Evolutionary conservation across 2,329 filamentous ascomycete genomes (phyloP).

Genomic region (Coniochaeta sp.): DNA sequence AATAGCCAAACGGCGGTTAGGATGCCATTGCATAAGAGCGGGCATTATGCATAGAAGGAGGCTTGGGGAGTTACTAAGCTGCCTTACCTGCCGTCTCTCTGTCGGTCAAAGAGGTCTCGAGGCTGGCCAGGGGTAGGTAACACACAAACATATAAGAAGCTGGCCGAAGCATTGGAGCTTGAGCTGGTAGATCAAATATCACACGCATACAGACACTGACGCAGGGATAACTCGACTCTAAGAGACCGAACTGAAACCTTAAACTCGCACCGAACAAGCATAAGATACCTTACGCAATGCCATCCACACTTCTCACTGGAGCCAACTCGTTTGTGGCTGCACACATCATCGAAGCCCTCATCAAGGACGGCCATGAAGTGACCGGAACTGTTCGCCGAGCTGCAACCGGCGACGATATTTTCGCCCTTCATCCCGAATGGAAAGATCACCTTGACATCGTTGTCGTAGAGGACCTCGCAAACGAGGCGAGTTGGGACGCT

Average conservation of each 20-base stretch:
- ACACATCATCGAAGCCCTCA: conserved; percentile 17
- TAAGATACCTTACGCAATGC: conserved; percentile 19
- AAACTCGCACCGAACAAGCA: not conserved
- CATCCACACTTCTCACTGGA: conserved; percentile 21
- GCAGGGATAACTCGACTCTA: not conserved
- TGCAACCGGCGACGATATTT: conserved; percentile 14
- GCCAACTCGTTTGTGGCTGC: conserved; percentile 21
- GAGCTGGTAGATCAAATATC: not conserved
- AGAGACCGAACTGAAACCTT: not conserved
- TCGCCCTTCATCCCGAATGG: conserved; percentile 19
- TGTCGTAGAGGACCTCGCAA: conserved; percentile 20
- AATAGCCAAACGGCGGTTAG: not conserved
- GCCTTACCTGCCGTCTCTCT: not conserved
- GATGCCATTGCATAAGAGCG: not conserved
- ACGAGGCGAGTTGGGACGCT: conserved; percentile 17
- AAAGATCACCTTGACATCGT: conserved; percentile 18
- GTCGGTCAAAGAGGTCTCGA: not conserved
- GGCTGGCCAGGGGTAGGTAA: not conserved
- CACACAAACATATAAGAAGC: not conserved
- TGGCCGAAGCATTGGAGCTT: not conserved
- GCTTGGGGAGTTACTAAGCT: not conserved
- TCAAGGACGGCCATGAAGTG: conserved; percentile 15
- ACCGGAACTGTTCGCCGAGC: conserved; percentile 16
- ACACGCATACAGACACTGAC: not conserved
- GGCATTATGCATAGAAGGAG: not conserved